Percentiles rank a stretch among this genome's conserved stretches.
Evolutionary conservation across 1,284 basidiomycete genomes (phyloP).

Genomic region (Gymnopus androsaceus): DNA sequence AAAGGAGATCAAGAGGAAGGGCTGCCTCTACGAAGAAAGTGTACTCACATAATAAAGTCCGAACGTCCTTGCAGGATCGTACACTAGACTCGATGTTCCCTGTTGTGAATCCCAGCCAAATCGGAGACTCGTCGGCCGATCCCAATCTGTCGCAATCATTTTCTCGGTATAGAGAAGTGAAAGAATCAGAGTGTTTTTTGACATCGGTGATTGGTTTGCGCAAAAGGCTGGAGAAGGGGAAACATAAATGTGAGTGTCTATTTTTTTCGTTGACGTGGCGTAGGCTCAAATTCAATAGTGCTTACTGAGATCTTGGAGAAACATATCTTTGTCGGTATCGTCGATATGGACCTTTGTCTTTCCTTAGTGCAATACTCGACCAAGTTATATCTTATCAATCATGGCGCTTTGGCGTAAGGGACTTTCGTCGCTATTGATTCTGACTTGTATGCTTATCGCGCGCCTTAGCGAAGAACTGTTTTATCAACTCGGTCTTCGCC

Average conservation of each 20-base stretch:
- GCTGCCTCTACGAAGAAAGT: constrained; percentile 34
- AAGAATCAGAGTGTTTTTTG: constrained; percentile 79
- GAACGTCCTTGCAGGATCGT: constrained; percentile 85
- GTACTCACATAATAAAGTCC: constrained; percentile 87
- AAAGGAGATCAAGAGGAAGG: constrained; percentile 37
- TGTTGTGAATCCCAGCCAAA: constrained; percentile 52
- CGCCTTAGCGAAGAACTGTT: constrained; percentile 84
- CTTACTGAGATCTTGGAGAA: constrained; percentile 83
- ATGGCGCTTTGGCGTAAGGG: constrained; percentile 77
- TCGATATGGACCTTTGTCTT: constrained; percentile 74
- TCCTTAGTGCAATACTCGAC: constrained; percentile 89
- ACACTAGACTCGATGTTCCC: constrained; percentile 95
- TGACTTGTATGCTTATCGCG: constrained; percentile 5
- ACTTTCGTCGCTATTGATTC: background rate
- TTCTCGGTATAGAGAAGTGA: constrained; percentile 56
- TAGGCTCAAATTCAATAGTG: constrained; percentile 51
- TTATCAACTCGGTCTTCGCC: constrained; percentile 90
- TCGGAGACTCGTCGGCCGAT: constrained; percentile 27
- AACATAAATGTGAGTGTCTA: constrained; percentile 65
- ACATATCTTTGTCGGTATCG: constrained; percentile 92
- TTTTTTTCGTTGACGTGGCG: background rate
- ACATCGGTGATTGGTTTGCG: constrained; percentile 80
- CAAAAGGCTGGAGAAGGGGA: constrained; percentile 55
- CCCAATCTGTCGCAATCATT: constrained; percentile 9
- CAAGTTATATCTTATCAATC: constrained; percentile 87